Evolutionary conservation across 2,329 filamentous ascomycete genomes (phyloP), one percentile per base, ranked within the genome.

Genomic region (Cordyceps cateniannulata): DNA sequence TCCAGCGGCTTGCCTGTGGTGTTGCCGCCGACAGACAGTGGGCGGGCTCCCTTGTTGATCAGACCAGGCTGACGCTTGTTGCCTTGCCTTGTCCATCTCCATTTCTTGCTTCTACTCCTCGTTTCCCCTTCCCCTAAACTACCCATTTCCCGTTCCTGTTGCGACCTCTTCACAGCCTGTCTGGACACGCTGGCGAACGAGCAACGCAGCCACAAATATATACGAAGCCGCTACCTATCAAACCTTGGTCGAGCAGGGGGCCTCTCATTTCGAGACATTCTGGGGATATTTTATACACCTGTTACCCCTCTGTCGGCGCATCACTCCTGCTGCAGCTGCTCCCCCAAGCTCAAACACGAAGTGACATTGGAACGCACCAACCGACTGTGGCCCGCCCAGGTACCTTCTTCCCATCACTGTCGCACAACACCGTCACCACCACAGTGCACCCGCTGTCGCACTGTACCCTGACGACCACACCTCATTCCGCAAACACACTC

Each of bases 41-140:
- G 49, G 57, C 49, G 20, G 38, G 38, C 48, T 59, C 49, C 57
- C 48, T 53, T 59, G 57, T 53, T 53, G 48, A 59, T 59, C 48
- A 53, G 50, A 59, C 57, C 49, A 53, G 57, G 48, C 57, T 45
- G 57, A 48, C 35, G 48, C 57, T 22, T 27, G 54, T 54, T 44
- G 51, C 38, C 35, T 27, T 44, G 52, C 18, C 42, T 47, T 56
- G 20, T 54, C 35, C 51, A 44, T 12, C 32, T 53, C 22, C 38
- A 14, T 22, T 27, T 51, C 18, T 24, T 57, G 16, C 42, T 38
- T 27, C 54, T 49, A 22, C 38, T 38, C n/a, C 14, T 48, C 22
- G 27, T 48, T 51, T 57, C 47, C 24, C 47, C 25, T 18, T 44
- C 22, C 22, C 35, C 29, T 44, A 45, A 45, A 57, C 14, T 12